Base-by-base conservation (phyloP, 176 grass and related monocot genomes). In the Leersia perrieri region DNA sequence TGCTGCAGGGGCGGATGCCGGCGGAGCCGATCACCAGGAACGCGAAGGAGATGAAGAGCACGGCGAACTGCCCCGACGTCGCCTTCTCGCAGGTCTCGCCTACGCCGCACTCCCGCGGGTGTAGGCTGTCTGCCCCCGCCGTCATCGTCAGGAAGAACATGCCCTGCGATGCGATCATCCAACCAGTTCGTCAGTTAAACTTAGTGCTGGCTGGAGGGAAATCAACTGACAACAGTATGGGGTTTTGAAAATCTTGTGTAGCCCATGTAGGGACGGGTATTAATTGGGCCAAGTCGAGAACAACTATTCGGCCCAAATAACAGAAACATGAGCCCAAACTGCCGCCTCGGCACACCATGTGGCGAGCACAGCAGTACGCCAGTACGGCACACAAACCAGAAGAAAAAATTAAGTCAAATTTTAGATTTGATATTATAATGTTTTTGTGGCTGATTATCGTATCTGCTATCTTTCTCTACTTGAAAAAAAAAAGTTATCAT, bases 61-160 rank as follows among this genome's bases (percentile, higher is more conserved):
- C 80, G 2, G 86, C 76, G 39, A 93, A 62, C 83, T 97, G 94
- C 68, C 70, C 85, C 20, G 94, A 32, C 0, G 64, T 76, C 3
- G 94, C 91, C 72, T 85, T 91, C 66, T 75, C 16, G 77, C 94
- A 97, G 3, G 78, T 40, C 33, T 73, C 77, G 0, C 72, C 85
- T 0, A 72, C 83, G 20, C n/a, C 2, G 88, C 94, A 97, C 1
- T 82, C 63, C 23, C 77, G 35, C 15, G 94, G 94, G 76, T 97
- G 94, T 44, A 97, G 88, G 58, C 77, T 80, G 45, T 72, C 66
- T 25, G 87, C 81, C 13, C n/a, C 91, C 0, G 94, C 90, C 0
- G 94, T 93, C 25, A 93, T 67, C 14, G 94, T 97, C 33, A 97
- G 88, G 39, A 97, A 42, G 88, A 97, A 89, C 94, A 97, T 97